Evolutionary conservation across 768 basidiomycete genomes (phyloP).

Genomic region (Agaricus subrufescens): DNA sequence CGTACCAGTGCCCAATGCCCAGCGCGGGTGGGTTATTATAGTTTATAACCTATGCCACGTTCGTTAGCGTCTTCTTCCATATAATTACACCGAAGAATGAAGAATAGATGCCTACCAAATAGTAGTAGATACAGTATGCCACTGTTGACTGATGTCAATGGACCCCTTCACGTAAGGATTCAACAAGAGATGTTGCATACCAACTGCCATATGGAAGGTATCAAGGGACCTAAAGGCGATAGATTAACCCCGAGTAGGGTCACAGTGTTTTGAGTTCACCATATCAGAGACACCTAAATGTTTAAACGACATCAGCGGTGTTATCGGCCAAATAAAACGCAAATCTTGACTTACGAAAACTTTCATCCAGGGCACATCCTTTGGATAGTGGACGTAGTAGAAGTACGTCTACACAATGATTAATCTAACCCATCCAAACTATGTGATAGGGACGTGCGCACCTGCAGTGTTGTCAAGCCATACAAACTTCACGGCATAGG

Average conservation of each 20-base stretch:
- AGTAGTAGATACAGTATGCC: slow-evolving; percentile 31
- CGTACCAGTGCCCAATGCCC: slow-evolving; percentile 31
- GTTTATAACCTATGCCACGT: slow-evolving; percentile 27
- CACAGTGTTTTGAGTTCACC: slow-evolving; percentile 13
- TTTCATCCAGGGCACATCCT: slow-evolving; percentile 22
- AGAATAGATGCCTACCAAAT: slow-evolving; percentile 22
- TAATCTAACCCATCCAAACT: neutral
- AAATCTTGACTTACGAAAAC: slow-evolving; percentile 15
- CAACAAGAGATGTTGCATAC: slow-evolving; percentile 13
- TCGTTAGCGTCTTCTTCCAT: neutral
- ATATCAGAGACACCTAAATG: slow-evolving; percentile 23
- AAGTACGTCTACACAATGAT: slow-evolving; percentile 25
- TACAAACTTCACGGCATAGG: slow-evolving; percentile 21
- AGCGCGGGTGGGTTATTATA: slow-evolving; percentile 30
- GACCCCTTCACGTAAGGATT: neutral
- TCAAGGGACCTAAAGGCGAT: slow-evolving; percentile 22
- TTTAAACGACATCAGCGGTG: neutral
- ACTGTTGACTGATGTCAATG: slow-evolving; percentile 14
- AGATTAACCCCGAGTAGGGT: neutral
- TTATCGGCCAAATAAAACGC: neutral
- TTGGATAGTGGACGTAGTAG: slow-evolving; percentile 28
- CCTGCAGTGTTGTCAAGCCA: slow-evolving; percentile 32
- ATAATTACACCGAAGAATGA: neutral
- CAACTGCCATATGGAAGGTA: slow-evolving; percentile 24
- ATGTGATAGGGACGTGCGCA: slow-evolving; percentile 7